Base-by-base conservation (phyloP, 768 basidiomycete genomes). In the Rubroboletus satanas region DNA sequence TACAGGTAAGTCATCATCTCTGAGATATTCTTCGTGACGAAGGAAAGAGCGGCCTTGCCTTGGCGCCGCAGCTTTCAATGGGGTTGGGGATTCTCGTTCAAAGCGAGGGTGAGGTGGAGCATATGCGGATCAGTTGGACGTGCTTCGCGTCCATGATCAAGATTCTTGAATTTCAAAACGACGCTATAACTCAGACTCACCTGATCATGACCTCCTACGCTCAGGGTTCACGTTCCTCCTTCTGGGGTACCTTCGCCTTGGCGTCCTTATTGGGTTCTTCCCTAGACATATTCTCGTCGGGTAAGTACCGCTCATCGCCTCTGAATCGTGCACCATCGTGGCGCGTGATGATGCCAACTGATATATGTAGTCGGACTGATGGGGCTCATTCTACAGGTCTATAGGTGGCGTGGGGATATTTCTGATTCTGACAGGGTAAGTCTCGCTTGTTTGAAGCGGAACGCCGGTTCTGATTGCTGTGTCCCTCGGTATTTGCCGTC, bases 401-500 rank as follows among this genome's bases (percentile, higher is more conserved):
- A 98, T 98, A 38, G 95, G 95, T 10, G 95, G 96, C n/a, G 92
- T 98, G 32, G 96, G 96, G 15, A 83, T 87, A 9, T 99, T 98
- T 71, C 77, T 99, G 44, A 83, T 98, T 39, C 78, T 88, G 62
- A 98, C 95, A 0, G 94, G 93, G 88, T 90, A 61, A 53, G 79
- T 64, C 21, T 39, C 26, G 29, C 47, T 36, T 33, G 15, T 0
- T 45, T 41, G 10, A 45, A 26, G 8, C 12, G 36, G 44, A 45
- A 38, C 4, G 1, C 43, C 39, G 18, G 37, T 44, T 54, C 31
- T 60, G 26, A 63, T 52, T 3, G 35, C 14, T 5, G 2, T n/a
- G 28, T 42, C 17, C 44, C 29, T 39, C 26, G 45, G 26, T 15
- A 5, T 47, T 11, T 38, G 28, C 21, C 48, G 32, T 32, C n/a